A percentile compares a stretch with the other conserved stretches of the same genome.
phyloP scores from a whole-genome alignment of 2,329 filamentous ascomycete genomes.

The Magnaporthiopsis poae region DNA sequence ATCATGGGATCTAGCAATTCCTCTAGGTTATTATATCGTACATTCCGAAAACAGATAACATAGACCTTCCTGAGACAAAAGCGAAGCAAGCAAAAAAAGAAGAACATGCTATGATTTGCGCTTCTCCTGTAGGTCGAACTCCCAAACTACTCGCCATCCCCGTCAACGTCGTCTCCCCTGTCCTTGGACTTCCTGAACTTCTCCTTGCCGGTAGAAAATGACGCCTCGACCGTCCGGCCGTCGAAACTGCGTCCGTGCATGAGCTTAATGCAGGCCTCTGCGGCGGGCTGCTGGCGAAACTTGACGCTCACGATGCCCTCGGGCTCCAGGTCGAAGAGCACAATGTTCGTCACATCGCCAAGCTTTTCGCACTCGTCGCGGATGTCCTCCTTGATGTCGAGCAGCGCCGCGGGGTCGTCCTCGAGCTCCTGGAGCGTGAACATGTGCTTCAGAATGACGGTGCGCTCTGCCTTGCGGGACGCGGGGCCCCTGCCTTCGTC shows the following conservation, averaged over 20 bases:
- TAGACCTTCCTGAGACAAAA: neutral
- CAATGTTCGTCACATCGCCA: constrained; percentile 80
- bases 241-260: constrained; percentile 78
- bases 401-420: constrained; percentile 69
- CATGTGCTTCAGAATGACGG: constrained; percentile 80
- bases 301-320: constrained; percentile 79
- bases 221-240: constrained; percentile 61
- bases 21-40: neutral
- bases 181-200: constrained; percentile 34
- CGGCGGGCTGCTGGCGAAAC: constrained; percentile 63
- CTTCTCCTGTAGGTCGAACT: neutral
- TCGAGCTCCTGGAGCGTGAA: constrained; percentile 79
- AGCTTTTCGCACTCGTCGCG: constrained; percentile 80
- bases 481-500: constrained; percentile 24
- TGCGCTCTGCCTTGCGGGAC: constrained; percentile 55
- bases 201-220: constrained; percentile 60
- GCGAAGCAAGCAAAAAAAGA: neutral
- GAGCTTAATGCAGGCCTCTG: constrained; percentile 58
- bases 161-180: constrained; percentile 13
- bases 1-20: neutral
- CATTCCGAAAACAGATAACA: neutral
- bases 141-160: constrained; percentile 2
- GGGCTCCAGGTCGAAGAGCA: constrained; percentile 76
- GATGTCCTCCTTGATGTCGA: constrained; percentile 93
- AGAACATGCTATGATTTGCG: neutral